Percentiles rank a stretch among this genome's conserved stretches.
Conservation (phyloP, 805 yeast genomes). For the Pichia phayaonensis region DNA sequence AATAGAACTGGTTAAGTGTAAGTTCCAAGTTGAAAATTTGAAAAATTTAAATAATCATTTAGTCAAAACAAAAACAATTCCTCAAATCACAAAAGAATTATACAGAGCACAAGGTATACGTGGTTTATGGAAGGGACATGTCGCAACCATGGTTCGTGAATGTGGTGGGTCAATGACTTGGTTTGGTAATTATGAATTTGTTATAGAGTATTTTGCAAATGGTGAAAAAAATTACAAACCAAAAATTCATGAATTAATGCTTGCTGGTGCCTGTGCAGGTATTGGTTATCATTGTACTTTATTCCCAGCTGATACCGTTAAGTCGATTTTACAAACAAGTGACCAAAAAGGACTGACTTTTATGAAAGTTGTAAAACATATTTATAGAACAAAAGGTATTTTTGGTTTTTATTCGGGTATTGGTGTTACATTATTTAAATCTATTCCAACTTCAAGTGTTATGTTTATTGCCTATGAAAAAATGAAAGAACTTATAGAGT, state of each 20-base stretch:
- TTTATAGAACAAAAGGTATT: constrained; percentile 51
- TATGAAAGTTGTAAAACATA: constrained; percentile 30
- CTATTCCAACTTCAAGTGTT: constrained; percentile 85
- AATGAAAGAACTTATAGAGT: constrained; percentile 31
- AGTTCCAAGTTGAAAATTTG: constrained; percentile 61
- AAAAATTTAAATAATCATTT: constrained; percentile 12
- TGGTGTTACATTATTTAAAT: constrained; percentile 71
- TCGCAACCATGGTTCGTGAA: constrained; percentile 75
- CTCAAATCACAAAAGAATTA: constrained; percentile 35
- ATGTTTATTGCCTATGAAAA: constrained; percentile 77
- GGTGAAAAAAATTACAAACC: constrained; percentile 20
- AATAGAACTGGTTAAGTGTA: constrained; percentile 84
- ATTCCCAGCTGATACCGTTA: constrained; percentile 88
- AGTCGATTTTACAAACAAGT: constrained; percentile 72
- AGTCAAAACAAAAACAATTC: constrained; percentile 19
- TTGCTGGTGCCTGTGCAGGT: constrained; percentile 86
- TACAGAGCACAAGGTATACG: constrained; percentile 42
- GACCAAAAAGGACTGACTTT: constrained; percentile 21
- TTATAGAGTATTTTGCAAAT: constrained; percentile 29
- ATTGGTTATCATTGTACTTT: constrained; percentile 68
- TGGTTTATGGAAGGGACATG: constrained; percentile 86
- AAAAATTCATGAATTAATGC: constrained; percentile 46
- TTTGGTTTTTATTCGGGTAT: constrained; percentile 75
- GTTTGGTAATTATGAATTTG: constrained; percentile 82
- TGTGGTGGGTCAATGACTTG: constrained; percentile 87